Evolutionary conservation across 73 alveolate species (phyloP).

Genomic region (Symbiodinium natans): DNA sequence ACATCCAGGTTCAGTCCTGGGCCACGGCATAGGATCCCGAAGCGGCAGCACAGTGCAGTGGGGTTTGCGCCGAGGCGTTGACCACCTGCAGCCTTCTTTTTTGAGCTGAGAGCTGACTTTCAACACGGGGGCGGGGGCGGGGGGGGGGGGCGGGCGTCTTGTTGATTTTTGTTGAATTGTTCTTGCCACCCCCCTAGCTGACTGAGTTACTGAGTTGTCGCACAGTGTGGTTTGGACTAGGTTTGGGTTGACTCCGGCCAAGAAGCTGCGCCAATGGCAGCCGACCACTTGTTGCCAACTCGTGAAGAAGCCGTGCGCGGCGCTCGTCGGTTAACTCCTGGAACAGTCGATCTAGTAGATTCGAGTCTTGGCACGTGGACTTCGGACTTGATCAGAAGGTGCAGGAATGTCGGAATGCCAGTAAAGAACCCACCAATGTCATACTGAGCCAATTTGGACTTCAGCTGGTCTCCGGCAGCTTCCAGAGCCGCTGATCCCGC

Average conservation of each 20-base stretch:
- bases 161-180: too few relatives aligned
- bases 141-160: too few relatives aligned
- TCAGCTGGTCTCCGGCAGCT: neutral
- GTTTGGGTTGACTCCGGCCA: too few relatives aligned
- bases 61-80: constrained; percentile 39
- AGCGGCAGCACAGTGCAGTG: constrained; percentile 59
- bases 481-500: constrained; percentile 3
- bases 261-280: neutral
- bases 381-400: neutral
- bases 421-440: too few relatives aligned
- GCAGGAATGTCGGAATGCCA: neutral
- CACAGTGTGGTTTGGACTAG: too few relatives aligned
- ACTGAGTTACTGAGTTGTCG: too few relatives aligned
- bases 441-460: too few relatives aligned
- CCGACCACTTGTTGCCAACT: neutral
- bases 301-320: constrained; percentile 48
- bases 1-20: neutral
- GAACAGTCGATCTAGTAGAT: neutral
- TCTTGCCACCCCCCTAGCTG: too few relatives aligned
- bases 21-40: constrained; percentile 57
- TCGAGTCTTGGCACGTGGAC: too few relatives aligned
- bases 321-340: constrained; percentile 59
- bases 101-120: neutral
- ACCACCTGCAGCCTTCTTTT: constrained; percentile 31
- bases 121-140: too few relatives aligned